These are phyloP conservation scores for Taiozyma sp. DNA, from an alignment of 1,139 yeast species.

Conservation along the genomic window DNA sequence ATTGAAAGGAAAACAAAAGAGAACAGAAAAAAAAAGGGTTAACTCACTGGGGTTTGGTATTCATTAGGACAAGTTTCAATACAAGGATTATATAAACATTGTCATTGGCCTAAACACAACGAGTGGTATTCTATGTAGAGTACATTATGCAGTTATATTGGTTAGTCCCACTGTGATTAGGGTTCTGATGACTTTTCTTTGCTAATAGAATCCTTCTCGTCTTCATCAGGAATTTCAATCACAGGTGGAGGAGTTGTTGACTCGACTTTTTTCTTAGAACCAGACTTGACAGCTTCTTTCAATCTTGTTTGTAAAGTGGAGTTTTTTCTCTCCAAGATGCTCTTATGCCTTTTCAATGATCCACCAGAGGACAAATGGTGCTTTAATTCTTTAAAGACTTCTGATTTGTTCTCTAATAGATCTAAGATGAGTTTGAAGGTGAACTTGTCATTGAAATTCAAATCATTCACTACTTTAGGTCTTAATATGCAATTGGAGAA, in stretches of 20 bases:
- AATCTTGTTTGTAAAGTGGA: conserved; percentile 21
- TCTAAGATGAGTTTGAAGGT: conserved; percentile 58
- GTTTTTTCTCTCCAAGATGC: conserved; percentile 13
- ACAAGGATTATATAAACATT: no score
- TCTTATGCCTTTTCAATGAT: conserved; percentile 1
- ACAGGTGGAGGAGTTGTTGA: not conserved
- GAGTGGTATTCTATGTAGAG: no score
- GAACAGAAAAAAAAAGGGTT: not conserved
- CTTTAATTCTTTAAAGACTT: conserved; percentile 48
- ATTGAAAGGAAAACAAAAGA: not conserved
- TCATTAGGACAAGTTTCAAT: not conserved
- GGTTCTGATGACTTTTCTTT: not conserved
- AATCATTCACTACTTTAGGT: conserved; percentile 43
- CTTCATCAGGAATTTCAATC: not conserved
- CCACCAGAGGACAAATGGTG: conserved; percentile 19
- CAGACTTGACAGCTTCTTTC: conserved; percentile 20
- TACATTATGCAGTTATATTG: not conserved
- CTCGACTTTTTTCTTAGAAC: conserved; percentile 7
- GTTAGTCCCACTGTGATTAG: no score
- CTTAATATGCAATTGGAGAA: conserved; percentile 61
- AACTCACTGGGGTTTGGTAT: not conserved
- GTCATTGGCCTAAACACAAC: not conserved
- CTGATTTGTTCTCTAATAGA: conserved; percentile 53
- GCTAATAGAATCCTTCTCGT: not conserved
- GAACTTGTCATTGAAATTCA: conserved; percentile 53